Base-by-base conservation (phyloP, 2,329 filamentous ascomycete species). In the Dactylellina cionopaga region DNA sequence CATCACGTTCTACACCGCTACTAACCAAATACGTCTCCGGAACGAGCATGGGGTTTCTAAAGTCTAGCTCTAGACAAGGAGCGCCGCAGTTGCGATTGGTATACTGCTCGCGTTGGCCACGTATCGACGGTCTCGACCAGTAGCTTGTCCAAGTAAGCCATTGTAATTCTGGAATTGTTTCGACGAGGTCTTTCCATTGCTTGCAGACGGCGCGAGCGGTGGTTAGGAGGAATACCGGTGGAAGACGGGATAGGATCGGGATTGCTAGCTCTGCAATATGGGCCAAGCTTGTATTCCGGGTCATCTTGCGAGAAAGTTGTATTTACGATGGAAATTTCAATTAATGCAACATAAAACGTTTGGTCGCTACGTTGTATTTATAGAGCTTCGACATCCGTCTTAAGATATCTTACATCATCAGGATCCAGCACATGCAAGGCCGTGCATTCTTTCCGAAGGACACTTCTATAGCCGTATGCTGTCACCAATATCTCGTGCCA, bases 161-260 rank as follows among this genome's bases (percentile, higher is more conserved):
- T 17, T 19, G 44, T 9, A 68, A 25, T 25, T 56, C 52, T 9
- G 52, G 63, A 7, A 44, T 43, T 2, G 43, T 51, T 13, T 68
- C 44, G 25, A 68, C 31, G 13, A 27, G 15, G 10, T 22, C 13
- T 68, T 68, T 59, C 63, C 63, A 68, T 24, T 17, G 44, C 24
- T 58, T 56, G 44, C 63, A 68, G 13, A 68, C 63, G 10, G 17
- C n/a, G 29, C 63, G 63, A 27, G 27, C n/a, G 7, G 52, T 35
- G 7, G 52, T 51, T 13, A 58, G 15, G 22, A 68, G 52, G 10
- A 35, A 24, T 4, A 59, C 35, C 5, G 63, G 63, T 24, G 52
- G 52, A 5, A 68, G 15, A n/a, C 25, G 15, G 19, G 33, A 52
- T 15, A 68, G 37, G 5, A 59, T 68, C 33, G n/a, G 27, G 3